These are phyloP conservation scores for Leptomonas pyrrhocoris DNA, from an alignment of 208 protist species.

Conservation along the genomic window DNA sequence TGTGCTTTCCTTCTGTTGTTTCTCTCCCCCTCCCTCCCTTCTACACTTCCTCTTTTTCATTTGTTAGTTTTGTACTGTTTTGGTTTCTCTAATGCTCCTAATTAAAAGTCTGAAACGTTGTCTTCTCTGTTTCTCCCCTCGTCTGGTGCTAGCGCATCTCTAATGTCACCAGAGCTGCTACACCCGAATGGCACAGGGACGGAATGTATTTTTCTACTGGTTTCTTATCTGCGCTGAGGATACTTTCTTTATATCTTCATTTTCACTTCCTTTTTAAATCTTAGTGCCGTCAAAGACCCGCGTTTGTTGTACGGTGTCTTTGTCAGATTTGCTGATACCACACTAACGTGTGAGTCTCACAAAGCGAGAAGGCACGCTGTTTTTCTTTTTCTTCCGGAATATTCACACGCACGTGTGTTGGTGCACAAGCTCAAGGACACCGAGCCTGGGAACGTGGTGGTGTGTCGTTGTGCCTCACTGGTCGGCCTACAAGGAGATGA, in stretches of 20 bases:
- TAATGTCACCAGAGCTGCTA: conserved; percentile 10
- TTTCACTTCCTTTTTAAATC: not conserved
- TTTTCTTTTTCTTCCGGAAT: not conserved
- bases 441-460: not conserved
- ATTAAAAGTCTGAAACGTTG: not conserved
- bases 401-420: not conserved
- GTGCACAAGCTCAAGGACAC: conserved; percentile 3
- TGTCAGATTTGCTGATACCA: no score
- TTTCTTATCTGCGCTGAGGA: not conserved
- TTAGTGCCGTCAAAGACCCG: no score
- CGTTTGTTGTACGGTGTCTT: no score
- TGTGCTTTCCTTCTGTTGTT: conserved; percentile 9
- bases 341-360: no score
- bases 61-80: not conserved
- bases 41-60: not conserved
- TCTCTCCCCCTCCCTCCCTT: not conserved
- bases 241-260: not conserved
- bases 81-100: no score
- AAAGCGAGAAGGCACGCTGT: no score
- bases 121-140: not conserved
- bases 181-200: not conserved
- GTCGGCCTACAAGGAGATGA: not conserved
- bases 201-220: not conserved
- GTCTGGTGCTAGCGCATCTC: conserved; percentile 9
- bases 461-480: not conserved